These are phyloP conservation scores for Solanum clarkiae DNA, from an alignment of 257 asterid species.

Conservation along the genomic window DNA sequence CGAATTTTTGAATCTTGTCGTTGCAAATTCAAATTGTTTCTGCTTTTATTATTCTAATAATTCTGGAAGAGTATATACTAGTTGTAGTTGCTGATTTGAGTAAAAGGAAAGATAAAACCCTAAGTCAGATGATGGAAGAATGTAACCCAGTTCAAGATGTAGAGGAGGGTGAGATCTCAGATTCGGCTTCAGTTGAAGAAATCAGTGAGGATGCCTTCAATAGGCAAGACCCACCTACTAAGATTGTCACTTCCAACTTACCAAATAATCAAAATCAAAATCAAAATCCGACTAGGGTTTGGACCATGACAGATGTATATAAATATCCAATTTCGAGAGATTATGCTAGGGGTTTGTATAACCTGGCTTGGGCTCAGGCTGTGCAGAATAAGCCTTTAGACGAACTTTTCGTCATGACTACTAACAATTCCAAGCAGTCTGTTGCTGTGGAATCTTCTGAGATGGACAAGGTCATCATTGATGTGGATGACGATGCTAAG, in stretches of 20 bases:
- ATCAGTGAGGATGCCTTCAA: conserved; percentile 56
- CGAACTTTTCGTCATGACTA: conserved; percentile 51
- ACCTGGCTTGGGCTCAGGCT: conserved; percentile 96
- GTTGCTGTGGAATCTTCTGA: conserved; percentile 2
- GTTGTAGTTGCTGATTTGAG: conserved; percentile 16
- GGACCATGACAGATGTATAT: conserved; percentile 71
- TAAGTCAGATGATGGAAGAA: conserved; percentile 40
- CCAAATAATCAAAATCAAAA: background rate
- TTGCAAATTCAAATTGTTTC: background rate
- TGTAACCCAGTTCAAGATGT: conserved; percentile 42
- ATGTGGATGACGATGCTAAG: conserved; percentile 54
- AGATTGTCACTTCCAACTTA: background rate
- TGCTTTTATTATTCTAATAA: background rate
- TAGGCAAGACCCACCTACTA: conserved; percentile 6
- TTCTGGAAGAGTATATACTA: background rate
- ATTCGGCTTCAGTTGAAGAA: conserved; percentile 76
- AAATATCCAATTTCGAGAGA: conserved; percentile 52
- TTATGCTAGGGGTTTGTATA: conserved; percentile 57
- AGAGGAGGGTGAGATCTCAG: conserved; percentile 96
- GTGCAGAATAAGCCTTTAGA: conserved; percentile 84
- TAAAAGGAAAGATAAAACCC: conserved; percentile 15
- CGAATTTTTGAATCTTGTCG: background rate
- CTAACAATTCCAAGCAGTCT: background rate
- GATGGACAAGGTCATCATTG: conserved; percentile 32
- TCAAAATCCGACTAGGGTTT: conserved; percentile 47